Conservation (phyloP, 1,284 basidiomycete species). For the Athelia sp. region DNA sequence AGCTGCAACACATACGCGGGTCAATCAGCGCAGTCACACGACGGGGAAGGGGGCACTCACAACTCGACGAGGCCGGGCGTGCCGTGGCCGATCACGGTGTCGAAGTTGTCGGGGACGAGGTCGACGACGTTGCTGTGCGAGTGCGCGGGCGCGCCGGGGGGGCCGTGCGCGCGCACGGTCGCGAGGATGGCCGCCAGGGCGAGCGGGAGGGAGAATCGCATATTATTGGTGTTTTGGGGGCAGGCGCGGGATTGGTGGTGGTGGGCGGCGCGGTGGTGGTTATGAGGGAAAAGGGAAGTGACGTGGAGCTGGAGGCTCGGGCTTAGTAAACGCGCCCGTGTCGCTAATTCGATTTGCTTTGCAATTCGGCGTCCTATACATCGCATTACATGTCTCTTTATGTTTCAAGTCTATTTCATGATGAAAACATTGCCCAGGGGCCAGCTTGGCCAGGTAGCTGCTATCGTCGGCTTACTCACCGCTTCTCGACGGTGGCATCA, state of each 20-base stretch:
- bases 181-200: constrained; percentile 53
- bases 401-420: too few species aligned
- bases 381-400: too few species aligned
- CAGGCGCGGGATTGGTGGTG: too few species aligned
- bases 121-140: constrained; percentile 74
- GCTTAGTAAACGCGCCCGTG: too few species aligned
- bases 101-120: constrained; percentile 73
- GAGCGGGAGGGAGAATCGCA: constrained; percentile 59
- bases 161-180: constrained; percentile 46
- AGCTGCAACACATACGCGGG: constrained; percentile 40
- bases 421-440: too few species aligned
- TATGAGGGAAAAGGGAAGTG: constrained; percentile 5
- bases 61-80: constrained; percentile 87
- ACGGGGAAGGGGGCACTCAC: constrained; percentile 41
- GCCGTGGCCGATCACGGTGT: constrained; percentile 67
- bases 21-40: not conserved
- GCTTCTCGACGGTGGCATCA: too few species aligned
- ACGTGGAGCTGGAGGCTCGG: constrained; percentile 20
- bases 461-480: too few species aligned
- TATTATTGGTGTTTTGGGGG: constrained; percentile 25
- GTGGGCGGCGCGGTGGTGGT: too few species aligned
- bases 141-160: constrained; percentile 60
- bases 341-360: too few species aligned
- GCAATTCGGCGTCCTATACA: too few species aligned
- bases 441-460: too few species aligned